phyloP scores from a whole-genome alignment of 176 grass and related monocot species.

The Triticum turgidum region DNA sequence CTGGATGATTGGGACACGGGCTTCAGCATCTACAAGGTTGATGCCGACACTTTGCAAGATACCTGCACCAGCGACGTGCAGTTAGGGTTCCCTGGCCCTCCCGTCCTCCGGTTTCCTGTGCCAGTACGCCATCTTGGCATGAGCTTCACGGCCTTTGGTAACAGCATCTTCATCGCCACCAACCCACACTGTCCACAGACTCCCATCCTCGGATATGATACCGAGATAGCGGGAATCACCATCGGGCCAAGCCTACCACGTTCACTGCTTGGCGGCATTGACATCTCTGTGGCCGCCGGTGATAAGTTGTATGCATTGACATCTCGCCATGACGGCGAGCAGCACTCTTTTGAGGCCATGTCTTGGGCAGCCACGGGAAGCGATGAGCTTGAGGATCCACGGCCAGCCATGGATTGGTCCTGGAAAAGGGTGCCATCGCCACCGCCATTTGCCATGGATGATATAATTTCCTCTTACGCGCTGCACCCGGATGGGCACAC shows the following conservation, averaged over 20 bases:
- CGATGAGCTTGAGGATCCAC: not conserved
- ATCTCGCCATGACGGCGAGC: not conserved
- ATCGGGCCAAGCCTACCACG: not conserved
- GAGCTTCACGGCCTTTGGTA: not conserved
- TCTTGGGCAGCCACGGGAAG: not conserved
- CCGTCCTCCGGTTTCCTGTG: not conserved
- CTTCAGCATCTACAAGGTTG: conserved; percentile 7
- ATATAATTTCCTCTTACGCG: not conserved
- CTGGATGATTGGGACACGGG: conserved; percentile 18
- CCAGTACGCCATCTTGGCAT: not conserved
- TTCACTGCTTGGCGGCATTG: not conserved
- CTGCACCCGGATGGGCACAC: not conserved
- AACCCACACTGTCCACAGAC: not conserved
- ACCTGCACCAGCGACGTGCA: not conserved
- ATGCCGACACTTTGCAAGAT: not conserved
- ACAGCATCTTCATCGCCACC: not conserved
- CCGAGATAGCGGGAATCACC: not conserved
- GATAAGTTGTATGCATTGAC: not conserved
- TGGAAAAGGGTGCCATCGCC: not conserved
- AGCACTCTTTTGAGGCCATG: not conserved
- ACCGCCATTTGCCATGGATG: not conserved
- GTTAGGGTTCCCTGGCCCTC: not conserved
- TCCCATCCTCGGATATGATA: not conserved
- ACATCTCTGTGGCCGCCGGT: not conserved
- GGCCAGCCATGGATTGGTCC: not conserved